Evolutionary conservation across 73 alveolate species (phyloP).

Genomic region (Paramecium sexaurelia): DNA sequence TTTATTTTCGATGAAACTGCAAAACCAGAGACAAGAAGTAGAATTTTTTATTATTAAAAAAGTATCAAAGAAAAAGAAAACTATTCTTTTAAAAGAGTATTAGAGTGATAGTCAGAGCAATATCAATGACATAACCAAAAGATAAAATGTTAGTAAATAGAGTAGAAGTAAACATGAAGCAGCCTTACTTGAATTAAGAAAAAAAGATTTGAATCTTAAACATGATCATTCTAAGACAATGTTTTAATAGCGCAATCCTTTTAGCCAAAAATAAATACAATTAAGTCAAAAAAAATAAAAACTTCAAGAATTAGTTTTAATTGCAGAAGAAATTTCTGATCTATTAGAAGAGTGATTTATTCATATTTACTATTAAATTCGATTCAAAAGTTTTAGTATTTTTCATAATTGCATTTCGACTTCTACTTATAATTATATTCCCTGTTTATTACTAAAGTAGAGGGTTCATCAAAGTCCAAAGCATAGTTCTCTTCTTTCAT

Average conservation of each 20-base stretch:
- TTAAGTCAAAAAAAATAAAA: not conserved
- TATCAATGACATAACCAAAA: not conserved
- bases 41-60: not conserved
- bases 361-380: not conserved
- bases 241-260: not conserved
- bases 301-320: not conserved
- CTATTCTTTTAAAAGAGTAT: not conserved
- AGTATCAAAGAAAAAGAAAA: not conserved
- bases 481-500: not conserved
- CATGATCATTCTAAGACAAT: not conserved
- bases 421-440: not conserved
- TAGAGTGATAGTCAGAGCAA: not conserved
- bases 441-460: not conserved
- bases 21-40: conserved; percentile 3
- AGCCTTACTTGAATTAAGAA: conserved; percentile 20
- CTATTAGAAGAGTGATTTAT: not conserved
- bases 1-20: conserved; percentile 29
- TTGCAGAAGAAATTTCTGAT: not conserved
- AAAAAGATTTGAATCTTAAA: not conserved
- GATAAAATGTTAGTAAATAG: not conserved
- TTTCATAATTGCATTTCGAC: not conserved
- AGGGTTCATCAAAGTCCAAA: not conserved
- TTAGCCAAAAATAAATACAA: not conserved
- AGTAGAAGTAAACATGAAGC: conserved; percentile 24
- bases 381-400: not conserved